These are phyloP conservation scores for Bipolaris bicolor DNA, from an alignment of 2,329 filamentous ascomycete genomes.

Conservation along the genomic window DNA sequence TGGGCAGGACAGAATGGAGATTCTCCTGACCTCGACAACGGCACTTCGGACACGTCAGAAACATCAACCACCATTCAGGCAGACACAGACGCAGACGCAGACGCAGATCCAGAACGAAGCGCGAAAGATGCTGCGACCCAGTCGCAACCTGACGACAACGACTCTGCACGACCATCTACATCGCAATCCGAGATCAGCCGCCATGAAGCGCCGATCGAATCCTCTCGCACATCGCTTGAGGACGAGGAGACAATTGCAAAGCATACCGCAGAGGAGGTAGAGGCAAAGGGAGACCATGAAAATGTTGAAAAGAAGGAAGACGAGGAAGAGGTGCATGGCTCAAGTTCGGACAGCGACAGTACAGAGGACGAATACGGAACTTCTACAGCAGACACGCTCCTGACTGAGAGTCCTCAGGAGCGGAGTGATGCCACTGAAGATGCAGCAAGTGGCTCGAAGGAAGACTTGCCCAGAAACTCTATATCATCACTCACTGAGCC, in stretches of 20 bases:
- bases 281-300: background rate
- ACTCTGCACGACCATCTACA: conserved; percentile 44
- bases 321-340: background rate
- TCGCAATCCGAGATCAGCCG: conserved; percentile 47
- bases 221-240: conserved; percentile 47
- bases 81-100: conserved; percentile 25
- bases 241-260: conserved; percentile 23
- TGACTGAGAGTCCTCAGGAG: conserved; percentile 2
- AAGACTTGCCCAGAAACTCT: background rate
- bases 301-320: background rate
- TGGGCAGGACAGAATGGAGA: conserved; percentile 21
- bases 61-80: conserved; percentile 41
- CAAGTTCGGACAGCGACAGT: conserved; percentile 5
- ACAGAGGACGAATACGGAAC: conserved; percentile 12
- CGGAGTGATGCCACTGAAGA: background rate
- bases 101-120: background rate
- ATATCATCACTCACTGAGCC: background rate
- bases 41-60: conserved; percentile 40
- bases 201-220: conserved; percentile 37
- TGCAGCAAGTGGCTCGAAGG: background rate
- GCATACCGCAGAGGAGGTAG: background rate
- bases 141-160: conserved; percentile 34
- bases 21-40: conserved; percentile 18
- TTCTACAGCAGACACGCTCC: conserved; percentile 8
- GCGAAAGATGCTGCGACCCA: conserved; percentile 10